Percentiles rank a stretch among this genome's conserved stretches.
These are phyloP conservation scores for Graphium sp. DNA, from an alignment of 2,329 filamentous ascomycete genomes.

Conservation along the genomic window DNA sequence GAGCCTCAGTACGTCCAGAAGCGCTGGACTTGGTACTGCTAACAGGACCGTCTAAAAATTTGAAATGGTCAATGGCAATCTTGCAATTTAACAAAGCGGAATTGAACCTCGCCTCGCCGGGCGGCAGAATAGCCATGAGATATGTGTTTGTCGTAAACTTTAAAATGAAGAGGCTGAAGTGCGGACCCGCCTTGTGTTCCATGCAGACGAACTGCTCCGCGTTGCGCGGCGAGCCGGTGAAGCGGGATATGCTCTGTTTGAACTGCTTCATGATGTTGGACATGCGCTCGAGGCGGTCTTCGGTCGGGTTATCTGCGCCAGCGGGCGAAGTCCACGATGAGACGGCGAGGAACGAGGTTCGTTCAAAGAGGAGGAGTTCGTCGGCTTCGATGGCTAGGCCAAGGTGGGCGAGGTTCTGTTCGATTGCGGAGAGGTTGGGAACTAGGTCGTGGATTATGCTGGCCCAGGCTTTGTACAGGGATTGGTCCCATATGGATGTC, in stretches of 20 bases:
- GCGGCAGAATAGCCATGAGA: constrained; percentile 78
- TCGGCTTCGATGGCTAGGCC: constrained; percentile 80
- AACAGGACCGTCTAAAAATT: constrained; percentile 38
- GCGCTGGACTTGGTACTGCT: constrained; percentile 6
- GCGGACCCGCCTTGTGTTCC: constrained; percentile 58
- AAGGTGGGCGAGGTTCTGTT: constrained; percentile 67
- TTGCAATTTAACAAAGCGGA: constrained; percentile 79
- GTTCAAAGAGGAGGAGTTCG: constrained; percentile 87
- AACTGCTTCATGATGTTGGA: constrained; percentile 98
- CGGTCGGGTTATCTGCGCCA: constrained; percentile 68
- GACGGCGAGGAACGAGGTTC: constrained; percentile 92
- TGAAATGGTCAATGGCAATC: constrained; percentile 71
- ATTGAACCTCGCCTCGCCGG: constrained; percentile 83
- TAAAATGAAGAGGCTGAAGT: constrained; percentile 87
- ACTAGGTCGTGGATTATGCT: constrained; percentile 95
- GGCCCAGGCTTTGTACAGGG: constrained; percentile 94
- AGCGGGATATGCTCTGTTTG: constrained; percentile 68
- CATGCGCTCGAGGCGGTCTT: constrained; percentile 83
- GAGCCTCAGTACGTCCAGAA: too few species aligned
- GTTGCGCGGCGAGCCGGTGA: constrained; percentile 65
- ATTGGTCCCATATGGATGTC: constrained; percentile 98
- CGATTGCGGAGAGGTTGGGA: constrained; percentile 81
- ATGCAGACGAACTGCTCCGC: constrained; percentile 68
- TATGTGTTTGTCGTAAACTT: constrained; percentile 97
- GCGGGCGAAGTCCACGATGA: constrained; percentile 69